A percentile compares a stretch with the other conserved stretches of the same genome.
phyloP scores from a whole-genome alignment of 1,284 basidiomycete species.

The Rhodotorula sp. region DNA sequence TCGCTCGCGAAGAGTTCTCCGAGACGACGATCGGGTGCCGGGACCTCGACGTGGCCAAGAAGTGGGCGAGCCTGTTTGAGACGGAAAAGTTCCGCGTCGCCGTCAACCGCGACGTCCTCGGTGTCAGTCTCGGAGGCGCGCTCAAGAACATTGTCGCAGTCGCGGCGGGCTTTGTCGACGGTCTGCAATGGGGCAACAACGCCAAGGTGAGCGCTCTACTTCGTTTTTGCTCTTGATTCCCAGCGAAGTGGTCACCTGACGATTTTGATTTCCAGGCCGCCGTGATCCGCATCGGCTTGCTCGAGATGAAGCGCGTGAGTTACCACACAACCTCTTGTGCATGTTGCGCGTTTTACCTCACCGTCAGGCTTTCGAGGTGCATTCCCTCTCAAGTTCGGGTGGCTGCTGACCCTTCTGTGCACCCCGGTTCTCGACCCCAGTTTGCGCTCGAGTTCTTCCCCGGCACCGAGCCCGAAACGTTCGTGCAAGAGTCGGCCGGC shows the following conservation, averaged over 20 bases:
- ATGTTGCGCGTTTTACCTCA: neutral
- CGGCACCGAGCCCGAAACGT: constrained; percentile 56
- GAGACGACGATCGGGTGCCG: constrained; percentile 61
- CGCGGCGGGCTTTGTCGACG: constrained; percentile 59
- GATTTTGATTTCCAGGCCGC: constrained; percentile 50
- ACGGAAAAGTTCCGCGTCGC: constrained; percentile 57
- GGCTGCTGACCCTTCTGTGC: neutral
- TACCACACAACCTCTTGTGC: neutral
- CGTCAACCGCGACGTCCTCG: constrained; percentile 58
- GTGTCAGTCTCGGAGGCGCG: constrained; percentile 59
- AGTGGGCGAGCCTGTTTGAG: constrained; percentile 50
- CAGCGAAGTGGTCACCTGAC: neutral
- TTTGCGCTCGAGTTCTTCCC: constrained; percentile 59
- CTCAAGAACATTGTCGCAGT: constrained; percentile 61
- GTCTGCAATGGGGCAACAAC: constrained; percentile 59
- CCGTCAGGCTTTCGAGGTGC: neutral
- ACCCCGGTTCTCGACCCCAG: neutral
- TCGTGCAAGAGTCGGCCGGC: constrained; percentile 57
- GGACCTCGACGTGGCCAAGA: constrained; percentile 51
- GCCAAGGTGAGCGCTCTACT: constrained; percentile 50
- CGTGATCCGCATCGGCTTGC: constrained; percentile 58
- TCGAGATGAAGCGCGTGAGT: constrained; percentile 53
- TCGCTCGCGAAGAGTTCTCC: constrained; percentile 55
- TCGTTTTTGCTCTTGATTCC: neutral
- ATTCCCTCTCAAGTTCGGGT: neutral